A percentile compares a stretch with the other conserved stretches of the same genome.
Conservation (phyloP, 108 stramenopile species). For the Skeletonema tropicum region DNA sequence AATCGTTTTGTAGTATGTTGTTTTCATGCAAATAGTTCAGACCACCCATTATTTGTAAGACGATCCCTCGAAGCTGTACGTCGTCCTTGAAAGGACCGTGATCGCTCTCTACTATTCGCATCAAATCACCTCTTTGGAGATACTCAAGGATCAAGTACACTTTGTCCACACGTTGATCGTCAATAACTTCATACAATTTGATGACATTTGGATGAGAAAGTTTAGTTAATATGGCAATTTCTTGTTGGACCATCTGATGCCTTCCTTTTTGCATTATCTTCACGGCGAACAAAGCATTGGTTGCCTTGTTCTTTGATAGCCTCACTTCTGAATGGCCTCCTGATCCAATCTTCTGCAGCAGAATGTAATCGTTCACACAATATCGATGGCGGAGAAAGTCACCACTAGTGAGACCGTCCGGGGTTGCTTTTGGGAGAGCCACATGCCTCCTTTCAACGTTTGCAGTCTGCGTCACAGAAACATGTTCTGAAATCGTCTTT, state of each 20-base stretch:
- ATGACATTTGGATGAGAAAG: slow-evolving; percentile 35
- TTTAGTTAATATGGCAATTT: slow-evolving; percentile 76
- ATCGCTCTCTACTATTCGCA: slow-evolving; percentile 59
- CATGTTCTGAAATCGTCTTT: slow-evolving; percentile 20
- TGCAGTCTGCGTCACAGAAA: background rate
- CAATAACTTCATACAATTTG: slow-evolving; percentile 33
- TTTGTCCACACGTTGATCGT: slow-evolving; percentile 57
- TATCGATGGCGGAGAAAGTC: slow-evolving; percentile 40
- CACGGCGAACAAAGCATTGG: slow-evolving; percentile 60
- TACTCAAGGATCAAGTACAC: slow-evolving; percentile 82
- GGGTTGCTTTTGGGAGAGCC: slow-evolving; percentile 16
- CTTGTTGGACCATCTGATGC: slow-evolving; percentile 53
- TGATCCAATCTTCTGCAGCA: slow-evolving; percentile 59
- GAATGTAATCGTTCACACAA: slow-evolving; percentile 76
- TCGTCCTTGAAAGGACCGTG: slow-evolving; percentile 1
- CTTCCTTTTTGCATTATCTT: slow-evolving; percentile 76
- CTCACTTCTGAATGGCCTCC: slow-evolving; percentile 74
- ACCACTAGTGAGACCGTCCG: slow-evolving; percentile 16
- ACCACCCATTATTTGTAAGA: slow-evolving; percentile 23
- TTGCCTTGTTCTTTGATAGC: slow-evolving; percentile 62
- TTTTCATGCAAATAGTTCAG: slow-evolving; percentile 31
- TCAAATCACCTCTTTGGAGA: slow-evolving; percentile 69
- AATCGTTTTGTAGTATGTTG: slow-evolving; percentile 45
- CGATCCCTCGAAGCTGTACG: slow-evolving; percentile 14
- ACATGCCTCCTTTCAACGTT: slow-evolving; percentile 30